Evolutionary conservation across 2,329 filamentous ascomycete species (phyloP), one percentile per base, ranked within the genome.

Genomic region (Fusarium oxysporum): DNA sequence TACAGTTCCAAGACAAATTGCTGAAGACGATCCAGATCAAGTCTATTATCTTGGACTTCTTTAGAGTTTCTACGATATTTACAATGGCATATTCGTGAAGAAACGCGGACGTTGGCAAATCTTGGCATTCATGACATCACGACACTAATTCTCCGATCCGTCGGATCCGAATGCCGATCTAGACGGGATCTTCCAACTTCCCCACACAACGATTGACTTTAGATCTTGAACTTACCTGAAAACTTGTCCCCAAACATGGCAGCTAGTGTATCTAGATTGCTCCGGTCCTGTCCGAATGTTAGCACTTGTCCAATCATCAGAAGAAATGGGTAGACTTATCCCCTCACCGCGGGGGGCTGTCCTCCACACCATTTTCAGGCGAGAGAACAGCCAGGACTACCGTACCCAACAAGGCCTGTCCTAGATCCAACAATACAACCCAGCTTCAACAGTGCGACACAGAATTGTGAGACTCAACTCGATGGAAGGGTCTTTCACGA

Each of bases 321-420:
- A 66, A 53, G 47, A 51, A 63, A 66, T 47, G 66, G 75, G 71
- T 65, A 76, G 73, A 88, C 86, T 87, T 88, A 88, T 88, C 86
- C 85, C 83, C 84, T 80, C 70, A 62, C 58, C 61, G 71, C 72
- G 77, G 81, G 83, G 85, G 86, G 86, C 82, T 82, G 82, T 80
- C 82, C 82, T 83, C 83, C 78, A 37, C 81, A 81, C 84, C 86
- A 84, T 88, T 85, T 53, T 76, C 86, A 85, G 85, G 84, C 80
- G 82, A 80, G 81, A 83, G 79, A 80, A 81, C 85, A 85, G 82
- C 86, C 86, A 82, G 84, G 84, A 83, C 85, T 84, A 74, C 81
- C 82, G 54, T 48, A 76, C 75, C 70, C 70, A 71, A 75, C 65
- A 44, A 62, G 75, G 76, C 67, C 75, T 77, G 76, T 72, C 74